Evolutionary conservation across 1,284 basidiomycete species (phyloP).

Genomic region (Trichosporon inkin): DNA sequence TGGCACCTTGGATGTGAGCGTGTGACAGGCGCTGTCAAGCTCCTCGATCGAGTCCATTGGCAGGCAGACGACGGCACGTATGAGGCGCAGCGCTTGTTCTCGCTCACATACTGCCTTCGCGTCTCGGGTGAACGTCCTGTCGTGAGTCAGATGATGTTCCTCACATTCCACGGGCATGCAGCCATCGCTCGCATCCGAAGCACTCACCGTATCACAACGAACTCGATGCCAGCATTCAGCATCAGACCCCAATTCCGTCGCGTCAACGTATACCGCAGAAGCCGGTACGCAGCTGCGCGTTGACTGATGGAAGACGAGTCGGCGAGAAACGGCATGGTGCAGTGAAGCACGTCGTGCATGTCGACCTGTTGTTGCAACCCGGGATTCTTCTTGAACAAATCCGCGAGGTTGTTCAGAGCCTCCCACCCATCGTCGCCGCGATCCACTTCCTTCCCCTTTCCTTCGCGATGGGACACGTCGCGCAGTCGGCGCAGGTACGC

Average conservation of each 20-base stretch:
- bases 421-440: slow-evolving; percentile 33
- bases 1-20: slow-evolving; percentile 26
- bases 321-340: slow-evolving; percentile 68
- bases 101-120: slow-evolving; percentile 75
- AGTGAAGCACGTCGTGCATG: slow-evolving; percentile 66
- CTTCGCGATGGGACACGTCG: slow-evolving; percentile 24
- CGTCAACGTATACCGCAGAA: slow-evolving; percentile 75
- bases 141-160: background rate
- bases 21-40: slow-evolving; percentile 9
- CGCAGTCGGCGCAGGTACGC: slow-evolving; percentile 21
- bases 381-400: slow-evolving; percentile 67
- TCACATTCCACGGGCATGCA: background rate
- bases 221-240: slow-evolving; percentile 61
- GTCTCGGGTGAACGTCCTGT: slow-evolving; percentile 77
- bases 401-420: slow-evolving; percentile 62
- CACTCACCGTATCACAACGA: slow-evolving; percentile 77
- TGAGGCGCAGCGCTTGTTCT: slow-evolving; percentile 88
- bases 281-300: slow-evolving; percentile 79
- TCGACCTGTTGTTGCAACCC: slow-evolving; percentile 73
- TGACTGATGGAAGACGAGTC: slow-evolving; percentile 70
- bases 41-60: slow-evolving; percentile 15
- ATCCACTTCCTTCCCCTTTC: slow-evolving; percentile 30
- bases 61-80: slow-evolving; percentile 68
- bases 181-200: too few species aligned
- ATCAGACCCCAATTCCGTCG: slow-evolving; percentile 51